phyloP scores from a whole-genome alignment of 768 basidiomycete genomes.

The Serendipita indica region DNA sequence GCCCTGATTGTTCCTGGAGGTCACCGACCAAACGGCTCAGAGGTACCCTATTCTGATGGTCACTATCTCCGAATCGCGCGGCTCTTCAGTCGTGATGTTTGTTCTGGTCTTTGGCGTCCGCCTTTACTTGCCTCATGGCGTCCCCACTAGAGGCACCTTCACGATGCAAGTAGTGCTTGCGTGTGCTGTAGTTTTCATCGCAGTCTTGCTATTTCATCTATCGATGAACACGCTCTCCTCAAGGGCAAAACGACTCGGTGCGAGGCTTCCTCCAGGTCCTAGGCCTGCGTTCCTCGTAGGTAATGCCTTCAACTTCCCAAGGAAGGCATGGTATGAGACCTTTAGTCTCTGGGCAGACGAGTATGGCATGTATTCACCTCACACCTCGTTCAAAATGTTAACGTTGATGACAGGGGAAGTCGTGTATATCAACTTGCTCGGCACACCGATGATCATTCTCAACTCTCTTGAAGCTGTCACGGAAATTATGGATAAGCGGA shows the following conservation, averaged over 20 bases:
- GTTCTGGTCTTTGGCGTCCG: no score
- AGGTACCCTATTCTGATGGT: no score
- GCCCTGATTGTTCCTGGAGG: no score
- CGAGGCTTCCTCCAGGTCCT: background rate
- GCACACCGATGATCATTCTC: slow-evolving; percentile 13
- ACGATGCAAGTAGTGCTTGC: no score
- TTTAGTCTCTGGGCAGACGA: background rate
- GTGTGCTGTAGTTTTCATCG: background rate
- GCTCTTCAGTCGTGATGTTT: no score
- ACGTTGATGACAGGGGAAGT: slow-evolving; percentile 13
- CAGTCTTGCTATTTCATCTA: background rate
- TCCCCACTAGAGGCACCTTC: no score
- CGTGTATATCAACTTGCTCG: slow-evolving; percentile 11
- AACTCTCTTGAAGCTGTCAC: slow-evolving; percentile 12
- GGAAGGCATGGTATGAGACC: background rate
- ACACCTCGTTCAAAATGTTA: background rate
- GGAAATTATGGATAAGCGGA: slow-evolving; percentile 15
- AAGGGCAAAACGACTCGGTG: background rate
- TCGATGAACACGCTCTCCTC: background rate
- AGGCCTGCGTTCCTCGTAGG: background rate
- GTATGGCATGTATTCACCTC: background rate
- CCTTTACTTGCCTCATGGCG: no score
- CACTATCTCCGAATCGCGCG: no score
- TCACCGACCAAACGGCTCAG: no score
- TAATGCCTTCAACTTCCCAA: background rate